A percentile compares a stretch with the other conserved stretches of the same genome.
phyloP scores from a whole-genome alignment of 371 early-diverging fungal species.

The Polyrhizophydium stewartii region DNA sequence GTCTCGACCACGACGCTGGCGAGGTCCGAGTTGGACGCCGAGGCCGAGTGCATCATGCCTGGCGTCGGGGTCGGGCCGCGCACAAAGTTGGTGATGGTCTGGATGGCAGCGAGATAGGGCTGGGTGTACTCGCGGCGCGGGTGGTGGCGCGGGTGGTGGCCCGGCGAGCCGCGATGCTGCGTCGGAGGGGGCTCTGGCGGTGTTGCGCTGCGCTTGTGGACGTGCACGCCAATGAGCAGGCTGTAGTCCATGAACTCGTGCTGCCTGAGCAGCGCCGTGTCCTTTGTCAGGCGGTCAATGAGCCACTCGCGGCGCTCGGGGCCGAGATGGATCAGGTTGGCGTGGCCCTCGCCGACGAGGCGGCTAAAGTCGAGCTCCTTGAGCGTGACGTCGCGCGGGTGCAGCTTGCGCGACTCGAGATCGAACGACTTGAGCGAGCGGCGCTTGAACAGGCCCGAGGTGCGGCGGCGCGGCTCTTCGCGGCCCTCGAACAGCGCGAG shows the following conservation, averaged over 20 bases:
- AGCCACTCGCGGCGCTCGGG: conserved; percentile 22
- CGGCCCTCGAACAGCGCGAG: background rate
- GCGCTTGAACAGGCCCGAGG: background rate
- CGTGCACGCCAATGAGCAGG: conserved; percentile 31
- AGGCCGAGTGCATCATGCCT: too few relatives aligned
- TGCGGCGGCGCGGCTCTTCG: background rate
- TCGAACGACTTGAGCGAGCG: background rate
- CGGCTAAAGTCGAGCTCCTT: conserved; percentile 56
- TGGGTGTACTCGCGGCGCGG: too few relatives aligned
- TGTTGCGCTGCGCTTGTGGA: conserved; percentile 5
- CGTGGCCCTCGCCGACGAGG: conserved; percentile 31
- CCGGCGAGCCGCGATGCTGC: too few relatives aligned
- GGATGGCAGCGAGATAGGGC: background rate
- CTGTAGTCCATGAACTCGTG: conserved; percentile 58
- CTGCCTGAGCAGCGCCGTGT: conserved; percentile 40
- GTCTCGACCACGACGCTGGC: too few relatives aligned
- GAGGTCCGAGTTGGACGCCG: too few relatives aligned
- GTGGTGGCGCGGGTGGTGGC: too few relatives aligned
- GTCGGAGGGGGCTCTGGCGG: too few relatives aligned
- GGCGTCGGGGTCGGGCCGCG: background rate
- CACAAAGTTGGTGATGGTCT: background rate
- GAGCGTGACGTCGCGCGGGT: conserved; percentile 38
- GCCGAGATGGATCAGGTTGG: conserved; percentile 40
- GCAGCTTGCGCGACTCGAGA: background rate
- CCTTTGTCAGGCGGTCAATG: conserved; percentile 39